These are phyloP conservation scores for Pyrenopolyporus hunteri DNA, from an alignment of 495 filamentous ascomycete species.

Conservation along the genomic window DNA sequence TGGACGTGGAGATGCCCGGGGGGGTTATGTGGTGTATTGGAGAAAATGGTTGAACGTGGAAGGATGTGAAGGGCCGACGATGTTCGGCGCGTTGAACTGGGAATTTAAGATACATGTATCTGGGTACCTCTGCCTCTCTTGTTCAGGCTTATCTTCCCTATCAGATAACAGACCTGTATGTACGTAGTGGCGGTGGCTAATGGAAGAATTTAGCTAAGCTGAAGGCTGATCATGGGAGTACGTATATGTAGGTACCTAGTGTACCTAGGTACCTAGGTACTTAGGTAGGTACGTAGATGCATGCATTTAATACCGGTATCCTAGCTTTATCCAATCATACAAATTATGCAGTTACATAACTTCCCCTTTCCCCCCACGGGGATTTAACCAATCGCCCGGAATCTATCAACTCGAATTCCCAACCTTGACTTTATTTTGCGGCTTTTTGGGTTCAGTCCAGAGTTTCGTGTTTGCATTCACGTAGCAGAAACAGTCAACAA, in stretches of 20 bases:
- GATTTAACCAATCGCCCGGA: not conserved
- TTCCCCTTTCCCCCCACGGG: conserved; percentile 11
- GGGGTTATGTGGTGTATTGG: too few species aligned
- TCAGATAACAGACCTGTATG: not conserved
- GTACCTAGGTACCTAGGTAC: not conserved
- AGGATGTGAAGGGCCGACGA: not conserved
- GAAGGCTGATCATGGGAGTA: too few species aligned
- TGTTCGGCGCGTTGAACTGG: conserved; percentile 3
- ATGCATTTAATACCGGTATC: too few species aligned
- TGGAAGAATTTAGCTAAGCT: too few species aligned
- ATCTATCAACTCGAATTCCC: not conserved
- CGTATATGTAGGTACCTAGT: not conserved
- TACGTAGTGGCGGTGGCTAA: too few species aligned
- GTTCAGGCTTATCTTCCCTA: not conserved
- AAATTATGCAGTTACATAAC: not conserved
- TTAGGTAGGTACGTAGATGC: not conserved
- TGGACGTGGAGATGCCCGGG: too few species aligned
- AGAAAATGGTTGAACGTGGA: not conserved
- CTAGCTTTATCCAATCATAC: not conserved
- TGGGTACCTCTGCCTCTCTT: not conserved
- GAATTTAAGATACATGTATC: conserved; percentile 1
- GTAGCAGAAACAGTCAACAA: too few species aligned
- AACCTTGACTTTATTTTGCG: not conserved
- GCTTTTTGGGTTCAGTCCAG: conserved; percentile 4
- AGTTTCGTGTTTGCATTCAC: conserved; percentile 1